Evolutionary conservation across 139 green algal genomes (phyloP).

Genomic region (Bryopsis sp.): DNA sequence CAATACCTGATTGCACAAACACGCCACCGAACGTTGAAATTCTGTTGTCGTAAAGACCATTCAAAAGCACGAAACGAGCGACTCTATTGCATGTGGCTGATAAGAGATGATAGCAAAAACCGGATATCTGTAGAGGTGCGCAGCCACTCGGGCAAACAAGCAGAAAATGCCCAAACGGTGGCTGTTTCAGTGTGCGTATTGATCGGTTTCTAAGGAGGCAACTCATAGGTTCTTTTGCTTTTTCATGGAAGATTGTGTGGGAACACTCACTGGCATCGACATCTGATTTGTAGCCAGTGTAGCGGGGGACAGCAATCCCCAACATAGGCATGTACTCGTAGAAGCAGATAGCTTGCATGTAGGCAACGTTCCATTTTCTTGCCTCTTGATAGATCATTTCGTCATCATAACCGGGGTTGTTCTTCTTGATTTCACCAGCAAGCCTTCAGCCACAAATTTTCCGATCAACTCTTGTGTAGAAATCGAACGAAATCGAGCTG

Average conservation of each 20-base stretch:
- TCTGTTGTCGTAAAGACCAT: neutral
- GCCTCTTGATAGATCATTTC: constrained; percentile 33
- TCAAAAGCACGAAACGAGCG: too few relatives aligned
- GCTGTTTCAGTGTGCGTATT: too few relatives aligned
- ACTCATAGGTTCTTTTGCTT: too few relatives aligned
- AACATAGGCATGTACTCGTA: constrained; percentile 32
- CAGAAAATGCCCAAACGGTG: too few relatives aligned
- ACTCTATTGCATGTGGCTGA: too few relatives aligned
- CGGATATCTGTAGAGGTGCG: too few relatives aligned
- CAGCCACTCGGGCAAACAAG: too few relatives aligned
- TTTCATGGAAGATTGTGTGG: neutral
- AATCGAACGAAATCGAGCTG: too few relatives aligned
- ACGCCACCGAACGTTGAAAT: neutral
- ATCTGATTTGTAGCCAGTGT: constrained; percentile 26
- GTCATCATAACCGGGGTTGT: constrained; percentile 20
- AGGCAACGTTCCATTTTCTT: constrained; percentile 27
- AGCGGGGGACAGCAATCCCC: constrained; percentile 21
- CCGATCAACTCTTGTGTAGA: too few relatives aligned
- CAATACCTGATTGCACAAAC: constrained; percentile 19
- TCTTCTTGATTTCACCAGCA: constrained; percentile 10
- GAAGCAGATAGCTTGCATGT: constrained; percentile 24
- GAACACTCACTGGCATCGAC: constrained; percentile 19
- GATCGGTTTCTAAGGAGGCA: too few relatives aligned
- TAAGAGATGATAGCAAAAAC: too few relatives aligned
- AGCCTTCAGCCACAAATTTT: too few relatives aligned